These are phyloP conservation scores for Nakaseomyces sp. DNA, from an alignment of 1,139 yeast species.

Conservation along the genomic window DNA sequence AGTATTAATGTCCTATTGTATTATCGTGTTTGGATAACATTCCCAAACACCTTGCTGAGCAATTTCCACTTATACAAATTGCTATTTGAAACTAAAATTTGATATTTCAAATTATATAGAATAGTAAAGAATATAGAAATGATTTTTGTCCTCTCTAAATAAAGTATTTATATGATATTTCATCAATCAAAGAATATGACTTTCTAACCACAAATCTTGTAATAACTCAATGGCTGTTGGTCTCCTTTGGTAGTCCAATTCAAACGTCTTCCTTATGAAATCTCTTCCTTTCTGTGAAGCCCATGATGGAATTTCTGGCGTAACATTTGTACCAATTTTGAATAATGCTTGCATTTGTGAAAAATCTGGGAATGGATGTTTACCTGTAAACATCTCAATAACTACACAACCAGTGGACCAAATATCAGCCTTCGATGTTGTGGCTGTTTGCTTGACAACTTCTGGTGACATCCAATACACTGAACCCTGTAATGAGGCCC, in stretches of 20 bases:
- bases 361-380: slow-evolving; percentile 88
- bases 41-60: no score
- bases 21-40: no score
- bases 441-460: slow-evolving; percentile 83
- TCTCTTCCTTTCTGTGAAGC: slow-evolving; percentile 61
- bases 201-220: slow-evolving; percentile 38
- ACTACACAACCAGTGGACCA: slow-evolving; percentile 93
- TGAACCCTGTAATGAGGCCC: slow-evolving; percentile 87
- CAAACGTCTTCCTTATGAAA: slow-evolving; percentile 61
- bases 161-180: background rate
- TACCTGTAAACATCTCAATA: slow-evolving; percentile 90
- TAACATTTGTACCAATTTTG: slow-evolving; percentile 74
- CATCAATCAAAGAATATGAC: slow-evolving; percentile 13
- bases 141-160: no score
- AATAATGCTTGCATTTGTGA: slow-evolving; percentile 95
- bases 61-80: no score
- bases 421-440: slow-evolving; percentile 84
- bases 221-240: slow-evolving; percentile 67
- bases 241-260: slow-evolving; percentile 60
- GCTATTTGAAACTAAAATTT: no score
- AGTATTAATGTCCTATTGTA: no score
- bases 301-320: slow-evolving; percentile 74
- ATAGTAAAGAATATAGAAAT: no score
- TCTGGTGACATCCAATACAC: slow-evolving; percentile 99
- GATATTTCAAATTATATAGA: no score